phyloP scores from a whole-genome alignment of 2,329 filamentous ascomycete species.

The Penicillium aurantiogriseum region DNA sequence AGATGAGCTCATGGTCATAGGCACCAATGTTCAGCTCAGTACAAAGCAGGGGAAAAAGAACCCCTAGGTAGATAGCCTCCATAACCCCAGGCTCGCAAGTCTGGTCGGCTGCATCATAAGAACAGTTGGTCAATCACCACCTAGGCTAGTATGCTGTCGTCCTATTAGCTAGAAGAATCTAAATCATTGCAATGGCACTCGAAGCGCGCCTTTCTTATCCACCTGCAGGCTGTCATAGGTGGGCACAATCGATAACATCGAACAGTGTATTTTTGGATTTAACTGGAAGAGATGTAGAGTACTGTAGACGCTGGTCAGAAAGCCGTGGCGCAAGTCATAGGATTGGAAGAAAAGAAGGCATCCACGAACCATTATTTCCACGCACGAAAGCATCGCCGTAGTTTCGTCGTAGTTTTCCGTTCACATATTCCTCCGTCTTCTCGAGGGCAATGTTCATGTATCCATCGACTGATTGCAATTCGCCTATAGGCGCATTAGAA shows the following conservation, averaged over 20 bases:
- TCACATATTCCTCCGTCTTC: constrained; percentile 88
- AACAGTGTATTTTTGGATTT: constrained; percentile 6
- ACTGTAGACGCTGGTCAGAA: constrained; percentile 18
- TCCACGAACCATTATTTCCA: constrained; percentile 80
- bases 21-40: not conserved
- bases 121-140: not conserved
- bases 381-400: constrained; percentile 95
- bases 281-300: constrained; percentile 43
- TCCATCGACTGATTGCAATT: constrained; percentile 93
- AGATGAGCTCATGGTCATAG: not conserved
- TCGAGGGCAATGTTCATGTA: constrained; percentile 99
- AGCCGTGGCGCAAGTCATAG: not conserved
- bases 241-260: not conserved
- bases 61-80: not conserved
- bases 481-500: constrained; percentile 57
- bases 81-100: not conserved
- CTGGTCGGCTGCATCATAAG: not conserved
- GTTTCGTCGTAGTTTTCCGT: constrained; percentile 74
- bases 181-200: not conserved
- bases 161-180: not conserved
- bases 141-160: not conserved
- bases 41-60: not conserved
- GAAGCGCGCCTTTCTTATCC: not conserved
- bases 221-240: not conserved
- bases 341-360: not conserved